phyloP scores from a whole-genome alignment of 139 green algal species.

The Volvox africanus region DNA sequence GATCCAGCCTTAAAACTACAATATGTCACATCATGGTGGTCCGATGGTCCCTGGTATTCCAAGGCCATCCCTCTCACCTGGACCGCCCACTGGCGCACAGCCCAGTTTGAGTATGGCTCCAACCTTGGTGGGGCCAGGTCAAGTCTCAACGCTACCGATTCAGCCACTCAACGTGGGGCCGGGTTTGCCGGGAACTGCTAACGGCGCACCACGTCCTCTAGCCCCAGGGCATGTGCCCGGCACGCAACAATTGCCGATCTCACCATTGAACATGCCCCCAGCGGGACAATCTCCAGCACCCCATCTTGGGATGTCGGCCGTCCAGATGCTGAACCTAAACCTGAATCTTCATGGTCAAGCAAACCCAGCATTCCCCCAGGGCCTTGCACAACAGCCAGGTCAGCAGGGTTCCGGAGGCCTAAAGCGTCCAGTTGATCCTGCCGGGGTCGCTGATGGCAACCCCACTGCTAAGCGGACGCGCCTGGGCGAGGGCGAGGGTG shows the following conservation, averaged over 20 bases:
- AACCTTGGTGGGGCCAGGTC: neutral
- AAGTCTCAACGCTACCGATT: neutral
- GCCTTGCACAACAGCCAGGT: neutral
- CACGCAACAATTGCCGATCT: neutral
- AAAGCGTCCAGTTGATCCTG: neutral
- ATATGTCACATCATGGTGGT: slow-evolving; percentile 17
- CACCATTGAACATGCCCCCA: slow-evolving; percentile 9
- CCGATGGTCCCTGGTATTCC: slow-evolving; percentile 1
- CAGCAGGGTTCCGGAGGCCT: neutral
- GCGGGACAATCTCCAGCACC: neutral
- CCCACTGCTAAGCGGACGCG: slow-evolving; percentile 16
- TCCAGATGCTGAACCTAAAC: neutral
- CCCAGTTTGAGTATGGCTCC: neutral
- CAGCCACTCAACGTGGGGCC: slow-evolving; percentile 18
- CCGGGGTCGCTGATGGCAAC: neutral
- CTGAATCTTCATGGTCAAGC: neutral
- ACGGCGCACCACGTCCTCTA: neutral
- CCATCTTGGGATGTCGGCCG: neutral
- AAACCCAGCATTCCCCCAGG: neutral
- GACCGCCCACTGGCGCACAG: neutral
- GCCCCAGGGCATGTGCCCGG: neutral
- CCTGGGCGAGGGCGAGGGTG: neutral
- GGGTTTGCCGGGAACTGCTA: neutral
- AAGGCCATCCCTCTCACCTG: neutral
- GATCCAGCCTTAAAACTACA: no score